These are phyloP conservation scores for Rhododendron williamsianum DNA, from an alignment of 148 eudicot species.

Conservation along the genomic window DNA sequence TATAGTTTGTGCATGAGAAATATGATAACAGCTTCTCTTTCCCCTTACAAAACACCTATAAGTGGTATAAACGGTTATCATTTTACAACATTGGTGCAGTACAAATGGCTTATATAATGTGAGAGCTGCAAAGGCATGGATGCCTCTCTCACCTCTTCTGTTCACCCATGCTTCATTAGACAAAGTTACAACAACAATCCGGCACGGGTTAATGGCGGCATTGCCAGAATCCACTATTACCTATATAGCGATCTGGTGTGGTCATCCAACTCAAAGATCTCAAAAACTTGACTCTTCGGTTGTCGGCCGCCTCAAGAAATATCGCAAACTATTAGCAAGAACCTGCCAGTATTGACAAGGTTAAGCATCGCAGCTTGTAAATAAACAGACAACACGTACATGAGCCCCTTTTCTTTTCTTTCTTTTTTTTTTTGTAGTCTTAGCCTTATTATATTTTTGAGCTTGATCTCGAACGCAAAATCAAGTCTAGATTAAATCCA, in stretches of 20 bases:
- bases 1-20: background rate
- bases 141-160: background rate
- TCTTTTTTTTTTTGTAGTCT: background rate
- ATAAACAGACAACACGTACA: background rate
- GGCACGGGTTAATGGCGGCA: background rate
- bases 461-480: background rate
- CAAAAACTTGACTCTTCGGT: conserved; percentile 92
- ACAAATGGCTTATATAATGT: background rate
- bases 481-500: background rate
- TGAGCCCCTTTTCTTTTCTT: background rate
- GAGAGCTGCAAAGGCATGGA: background rate
- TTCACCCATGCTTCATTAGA: background rate
- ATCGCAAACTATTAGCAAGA: conserved; percentile 75
- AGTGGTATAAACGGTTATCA: background rate
- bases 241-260: background rate
- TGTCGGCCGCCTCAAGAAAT: conserved; percentile 77
- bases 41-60: background rate
- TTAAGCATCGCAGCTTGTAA: background rate
- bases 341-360: conserved; percentile 42
- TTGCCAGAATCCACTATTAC: background rate
- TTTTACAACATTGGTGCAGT: background rate
- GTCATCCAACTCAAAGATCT: conserved; percentile 13
- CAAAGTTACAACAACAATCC: background rate
- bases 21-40: background rate
- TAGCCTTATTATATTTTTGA: background rate